Conservation (phyloP, 1,284 basidiomycete genomes). For the Trichosporon sp. region DNA sequence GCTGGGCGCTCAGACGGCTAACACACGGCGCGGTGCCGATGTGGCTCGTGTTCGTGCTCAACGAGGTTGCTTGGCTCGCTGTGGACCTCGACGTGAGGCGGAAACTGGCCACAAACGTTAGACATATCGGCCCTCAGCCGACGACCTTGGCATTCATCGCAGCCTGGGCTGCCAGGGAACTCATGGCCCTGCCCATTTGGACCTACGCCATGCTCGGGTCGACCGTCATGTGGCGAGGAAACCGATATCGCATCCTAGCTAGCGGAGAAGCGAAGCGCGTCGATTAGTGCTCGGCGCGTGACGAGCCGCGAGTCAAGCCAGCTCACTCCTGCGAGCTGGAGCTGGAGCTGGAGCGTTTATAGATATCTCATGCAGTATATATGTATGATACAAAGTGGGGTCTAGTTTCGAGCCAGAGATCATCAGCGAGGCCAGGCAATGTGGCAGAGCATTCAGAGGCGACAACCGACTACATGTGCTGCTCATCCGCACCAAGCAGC, state of each 20-base stretch:
- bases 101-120: slow-evolving; percentile 53
- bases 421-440: no score
- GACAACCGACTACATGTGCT: background rate
- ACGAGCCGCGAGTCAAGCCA: background rate
- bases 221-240: slow-evolving; percentile 76
- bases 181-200: slow-evolving; percentile 79
- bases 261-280: slow-evolving; percentile 29
- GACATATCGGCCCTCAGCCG: slow-evolving; percentile 61
- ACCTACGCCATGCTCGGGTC: slow-evolving; percentile 68
- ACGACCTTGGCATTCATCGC: slow-evolving; percentile 56
- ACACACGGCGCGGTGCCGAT: slow-evolving; percentile 55
- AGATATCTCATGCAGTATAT: background rate
- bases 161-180: slow-evolving; percentile 72
- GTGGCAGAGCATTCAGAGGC: no score
- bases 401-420: background rate
- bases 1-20: slow-evolving; percentile 56
- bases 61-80: slow-evolving; percentile 58
- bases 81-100: slow-evolving; percentile 44
- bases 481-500: slow-evolving; percentile 47
- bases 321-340: no score
- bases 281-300: background rate
- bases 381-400: background rate
- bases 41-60: slow-evolving; percentile 61
- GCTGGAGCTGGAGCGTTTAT: no score
- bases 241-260: slow-evolving; percentile 38